Conservation (phyloP, 2,329 filamentous ascomycete species). For the Exutisphaerella laricina region DNA sequence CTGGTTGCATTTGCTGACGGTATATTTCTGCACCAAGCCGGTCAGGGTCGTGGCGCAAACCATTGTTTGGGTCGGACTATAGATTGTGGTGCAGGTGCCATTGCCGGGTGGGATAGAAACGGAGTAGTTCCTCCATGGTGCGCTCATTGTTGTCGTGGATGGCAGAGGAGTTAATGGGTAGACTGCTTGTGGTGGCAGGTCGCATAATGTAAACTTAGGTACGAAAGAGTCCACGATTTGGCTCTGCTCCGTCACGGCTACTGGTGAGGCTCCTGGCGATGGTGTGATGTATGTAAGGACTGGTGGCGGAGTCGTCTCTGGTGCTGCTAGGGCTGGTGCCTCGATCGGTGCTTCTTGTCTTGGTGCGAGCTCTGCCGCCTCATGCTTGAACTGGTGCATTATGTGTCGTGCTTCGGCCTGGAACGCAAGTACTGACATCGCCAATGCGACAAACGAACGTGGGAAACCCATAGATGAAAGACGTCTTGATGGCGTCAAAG, state of each 20-base stretch:
- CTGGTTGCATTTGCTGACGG: constrained; percentile 40
- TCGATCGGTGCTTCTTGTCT: constrained; percentile 23
- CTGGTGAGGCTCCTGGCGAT: constrained; percentile 38
- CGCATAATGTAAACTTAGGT: constrained; percentile 40
- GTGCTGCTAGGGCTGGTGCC: constrained; percentile 11
- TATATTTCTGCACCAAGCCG: constrained; percentile 37
- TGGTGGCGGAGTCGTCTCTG: constrained; percentile 17
- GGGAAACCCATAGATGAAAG: constrained; percentile 19
- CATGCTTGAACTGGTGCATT: constrained; percentile 26
- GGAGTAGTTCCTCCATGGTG: constrained; percentile 37
- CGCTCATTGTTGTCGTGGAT: constrained; percentile 26
- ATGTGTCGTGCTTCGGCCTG: constrained; percentile 19
- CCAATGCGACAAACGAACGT: constrained; percentile 16
- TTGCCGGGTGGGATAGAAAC: constrained; percentile 30
- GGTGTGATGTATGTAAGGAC: constrained; percentile 38
- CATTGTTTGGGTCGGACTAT: constrained; percentile 37
- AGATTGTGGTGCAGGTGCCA: constrained; percentile 38
- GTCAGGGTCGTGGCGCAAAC: constrained; percentile 42
- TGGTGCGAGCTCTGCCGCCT: constrained; percentile 26
- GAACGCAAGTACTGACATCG: constrained; percentile 15
- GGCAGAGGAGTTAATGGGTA: constrained; percentile 24
- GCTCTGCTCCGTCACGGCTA: constrained; percentile 40
- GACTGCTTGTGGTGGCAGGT: constrained; percentile 35
- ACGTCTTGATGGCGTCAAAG: background rate
- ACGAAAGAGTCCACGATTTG: constrained; percentile 41